Conservation (phyloP, 352 stramenopile genomes). For the Paralagenidium karlingii region DNA sequence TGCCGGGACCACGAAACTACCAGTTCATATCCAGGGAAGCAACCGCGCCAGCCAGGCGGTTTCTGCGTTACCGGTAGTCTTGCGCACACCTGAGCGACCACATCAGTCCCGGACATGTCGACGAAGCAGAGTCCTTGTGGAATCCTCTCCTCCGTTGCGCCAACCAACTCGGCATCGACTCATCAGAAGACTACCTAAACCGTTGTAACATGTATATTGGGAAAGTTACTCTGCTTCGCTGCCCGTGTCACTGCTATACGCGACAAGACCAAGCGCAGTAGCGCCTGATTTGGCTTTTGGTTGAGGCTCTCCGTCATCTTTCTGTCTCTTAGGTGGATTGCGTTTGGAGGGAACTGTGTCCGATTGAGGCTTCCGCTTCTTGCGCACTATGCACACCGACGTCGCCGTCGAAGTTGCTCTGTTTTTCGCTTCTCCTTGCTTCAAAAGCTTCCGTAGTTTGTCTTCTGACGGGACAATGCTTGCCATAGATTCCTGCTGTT, state of each 20-base stretch:
- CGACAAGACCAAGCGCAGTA: conserved; percentile 28
- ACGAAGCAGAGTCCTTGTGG: conserved; percentile 37
- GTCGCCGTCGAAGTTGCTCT: conserved; percentile 5
- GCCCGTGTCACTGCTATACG: conserved; percentile 61
- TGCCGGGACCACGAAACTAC: not conserved
- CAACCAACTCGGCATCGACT: not conserved
- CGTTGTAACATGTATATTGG: not conserved
- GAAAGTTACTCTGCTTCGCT: conserved; percentile 6
- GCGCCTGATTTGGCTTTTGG: conserved; percentile 6
- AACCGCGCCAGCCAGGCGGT: not conserved
- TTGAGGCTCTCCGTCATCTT: too few relatives aligned
- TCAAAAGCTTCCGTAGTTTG: conserved; percentile 4
- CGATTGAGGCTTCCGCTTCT: conserved; percentile 11
- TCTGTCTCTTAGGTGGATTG: conserved; percentile 3
- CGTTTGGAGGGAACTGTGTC: conserved; percentile 1
- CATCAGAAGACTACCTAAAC: not conserved
- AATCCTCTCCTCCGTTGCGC: conserved; percentile 62
- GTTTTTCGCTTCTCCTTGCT: conserved; percentile 11
- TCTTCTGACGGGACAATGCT: too few relatives aligned
- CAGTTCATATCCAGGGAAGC: not conserved
- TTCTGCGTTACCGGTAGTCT: too few relatives aligned
- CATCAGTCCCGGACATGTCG: conserved; percentile 26
- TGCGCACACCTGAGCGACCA: conserved; percentile 68
- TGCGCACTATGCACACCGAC: conserved; percentile 4
- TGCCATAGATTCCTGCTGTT: too few relatives aligned